Percentiles rank a stretch among this genome's conserved stretches.
phyloP scores from a whole-genome alignment of 2,329 filamentous ascomycete genomes.

The Fusarium sp. region DNA sequence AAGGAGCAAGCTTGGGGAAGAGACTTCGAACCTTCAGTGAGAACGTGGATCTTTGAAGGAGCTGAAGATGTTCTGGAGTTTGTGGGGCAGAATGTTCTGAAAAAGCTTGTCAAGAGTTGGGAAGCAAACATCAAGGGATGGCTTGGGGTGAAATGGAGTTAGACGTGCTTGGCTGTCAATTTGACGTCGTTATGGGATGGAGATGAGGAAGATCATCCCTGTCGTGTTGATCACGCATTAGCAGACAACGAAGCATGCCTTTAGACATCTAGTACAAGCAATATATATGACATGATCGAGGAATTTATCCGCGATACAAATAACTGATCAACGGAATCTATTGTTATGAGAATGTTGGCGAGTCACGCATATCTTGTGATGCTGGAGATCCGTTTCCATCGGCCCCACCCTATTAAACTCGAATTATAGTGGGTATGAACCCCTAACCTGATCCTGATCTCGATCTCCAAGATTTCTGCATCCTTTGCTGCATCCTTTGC shows the following conservation, averaged over 20 bases:
- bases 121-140: conserved; percentile 50
- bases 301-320: neutral
- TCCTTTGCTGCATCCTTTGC: conserved; percentile 13
- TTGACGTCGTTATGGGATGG: neutral
- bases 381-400: neutral
- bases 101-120: conserved; percentile 51
- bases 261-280: neutral
- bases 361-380: neutral
- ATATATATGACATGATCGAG: neutral
- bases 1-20: conserved; percentile 46
- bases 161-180: neutral
- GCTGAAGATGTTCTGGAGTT: conserved; percentile 38
- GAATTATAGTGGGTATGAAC: conserved; percentile 8
- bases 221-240: neutral
- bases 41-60: conserved; percentile 47
- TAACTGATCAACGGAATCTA: neutral
- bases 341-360: neutral
- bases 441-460: conserved; percentile 23
- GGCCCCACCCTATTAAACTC: neutral
- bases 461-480: conserved; percentile 33
- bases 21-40: conserved; percentile 44
- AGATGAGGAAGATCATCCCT: neutral
- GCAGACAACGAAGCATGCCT: neutral
- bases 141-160: conserved; percentile 51
- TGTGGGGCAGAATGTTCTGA: conserved; percentile 43